phyloP scores from a whole-genome alignment of 305 asterid genomes.

The Coffea humblotiana region DNA sequence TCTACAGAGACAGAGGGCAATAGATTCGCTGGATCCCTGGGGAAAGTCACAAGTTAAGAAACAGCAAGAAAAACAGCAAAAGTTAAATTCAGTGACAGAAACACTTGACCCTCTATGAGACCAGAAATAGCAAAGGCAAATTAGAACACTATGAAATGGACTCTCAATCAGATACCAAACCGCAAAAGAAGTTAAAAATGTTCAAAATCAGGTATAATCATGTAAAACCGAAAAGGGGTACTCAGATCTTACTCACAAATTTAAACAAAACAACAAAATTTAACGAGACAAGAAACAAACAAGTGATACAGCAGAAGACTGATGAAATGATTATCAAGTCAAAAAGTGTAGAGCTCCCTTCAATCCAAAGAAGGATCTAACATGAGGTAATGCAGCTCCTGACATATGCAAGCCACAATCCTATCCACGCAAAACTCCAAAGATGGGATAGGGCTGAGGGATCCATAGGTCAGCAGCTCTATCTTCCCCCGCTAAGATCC shows the following conservation, averaged over 20 bases:
- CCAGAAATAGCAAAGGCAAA: slow-evolving; percentile 14
- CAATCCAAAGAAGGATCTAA: slow-evolving; percentile 84
- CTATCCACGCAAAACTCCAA: slow-evolving; percentile 34
- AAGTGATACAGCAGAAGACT: not conserved
- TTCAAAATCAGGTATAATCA: not conserved
- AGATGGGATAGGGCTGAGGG: slow-evolving; percentile 67
- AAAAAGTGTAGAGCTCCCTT: slow-evolving; percentile 81
- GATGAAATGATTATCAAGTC: not conserved
- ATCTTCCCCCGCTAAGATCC: slow-evolving; percentile 56
- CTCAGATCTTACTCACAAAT: not conserved
- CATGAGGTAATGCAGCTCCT: slow-evolving; percentile 63
- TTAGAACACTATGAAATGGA: not conserved
- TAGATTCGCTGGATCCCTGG: slow-evolving; percentile 14
- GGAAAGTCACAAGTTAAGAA: slow-evolving; percentile 7
- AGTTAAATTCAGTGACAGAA: not conserved
- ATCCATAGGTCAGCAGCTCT: slow-evolving; percentile 87
- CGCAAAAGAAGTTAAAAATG: not conserved
- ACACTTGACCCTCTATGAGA: not conserved
- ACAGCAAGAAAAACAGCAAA: not conserved
- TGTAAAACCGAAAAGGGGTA: not conserved
- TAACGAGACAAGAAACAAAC: slow-evolving; percentile 3
- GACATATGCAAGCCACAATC: slow-evolving; percentile 83
- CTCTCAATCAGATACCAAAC: slow-evolving; percentile 14
- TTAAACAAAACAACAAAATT: not conserved
- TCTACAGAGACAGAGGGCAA: not conserved